These are phyloP conservation scores for Sarocladium brachiariae DNA, from an alignment of 2,329 filamentous ascomycete species.

Conservation along the genomic window DNA sequence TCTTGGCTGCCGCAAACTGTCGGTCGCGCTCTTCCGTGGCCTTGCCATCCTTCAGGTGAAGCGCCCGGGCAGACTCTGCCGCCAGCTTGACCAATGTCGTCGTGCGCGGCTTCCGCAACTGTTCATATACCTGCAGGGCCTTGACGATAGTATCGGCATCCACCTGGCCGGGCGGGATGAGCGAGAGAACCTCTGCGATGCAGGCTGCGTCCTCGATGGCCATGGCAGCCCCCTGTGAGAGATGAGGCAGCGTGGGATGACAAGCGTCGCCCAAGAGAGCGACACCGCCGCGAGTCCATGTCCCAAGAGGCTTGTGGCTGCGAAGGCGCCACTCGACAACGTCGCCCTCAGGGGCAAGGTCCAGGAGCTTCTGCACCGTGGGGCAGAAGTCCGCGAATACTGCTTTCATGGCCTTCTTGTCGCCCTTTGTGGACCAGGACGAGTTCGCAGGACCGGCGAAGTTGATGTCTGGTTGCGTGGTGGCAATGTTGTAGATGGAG, in stretches of 20 bases:
- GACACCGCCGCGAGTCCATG: slow-evolving; percentile 50
- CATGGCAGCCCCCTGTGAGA: slow-evolving; percentile 62
- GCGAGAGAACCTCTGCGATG: slow-evolving; percentile 41
- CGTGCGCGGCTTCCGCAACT: slow-evolving; percentile 45
- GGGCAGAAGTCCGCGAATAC: slow-evolving; percentile 56
- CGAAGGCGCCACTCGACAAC: slow-evolving; percentile 61
- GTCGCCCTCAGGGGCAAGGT: slow-evolving; percentile 56
- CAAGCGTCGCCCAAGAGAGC: slow-evolving; percentile 58
- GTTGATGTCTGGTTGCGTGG: slow-evolving; percentile 53
- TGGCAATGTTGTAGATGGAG: slow-evolving; percentile 60
- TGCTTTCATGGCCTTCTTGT: slow-evolving; percentile 52
- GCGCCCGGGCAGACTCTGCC: slow-evolving; percentile 38
- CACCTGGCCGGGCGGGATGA: slow-evolving; percentile 22
- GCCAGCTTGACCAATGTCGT: slow-evolving; percentile 44
- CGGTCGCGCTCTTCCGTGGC: slow-evolving; percentile 50
- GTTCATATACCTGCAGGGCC: slow-evolving; percentile 45
- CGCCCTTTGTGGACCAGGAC: slow-evolving; percentile 57
- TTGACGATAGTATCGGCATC: slow-evolving; percentile 33
- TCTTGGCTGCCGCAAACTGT: slow-evolving; percentile 42
- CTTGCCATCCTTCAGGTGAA: slow-evolving; percentile 49
- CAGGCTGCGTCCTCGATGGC: slow-evolving; percentile 58
- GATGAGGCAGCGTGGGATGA: slow-evolving; percentile 61
- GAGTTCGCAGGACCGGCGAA: slow-evolving; percentile 40
- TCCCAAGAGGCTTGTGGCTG: slow-evolving; percentile 53
- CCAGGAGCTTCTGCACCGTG: slow-evolving; percentile 51